Percentiles rank a stretch among this genome's conserved stretches.
Evolutionary conservation across 192 early-diverging fungal species (phyloP).

Genomic region (Coemansia sp.): DNA sequence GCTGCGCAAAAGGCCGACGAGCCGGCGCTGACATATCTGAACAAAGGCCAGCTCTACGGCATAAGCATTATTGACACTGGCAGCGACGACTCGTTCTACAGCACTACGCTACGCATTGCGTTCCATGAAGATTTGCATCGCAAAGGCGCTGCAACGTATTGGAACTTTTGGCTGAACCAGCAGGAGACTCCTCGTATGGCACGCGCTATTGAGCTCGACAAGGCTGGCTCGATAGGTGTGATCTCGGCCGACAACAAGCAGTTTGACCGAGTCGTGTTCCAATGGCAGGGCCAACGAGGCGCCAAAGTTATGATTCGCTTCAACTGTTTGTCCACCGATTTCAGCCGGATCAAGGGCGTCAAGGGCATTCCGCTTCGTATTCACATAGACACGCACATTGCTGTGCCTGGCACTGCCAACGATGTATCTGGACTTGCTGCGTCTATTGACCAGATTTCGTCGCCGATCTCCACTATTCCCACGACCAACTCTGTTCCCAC

Average conservation of each 20-base stretch:
- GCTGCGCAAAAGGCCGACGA: constrained; percentile 57
- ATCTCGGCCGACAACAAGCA: constrained; percentile 56
- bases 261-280: constrained; percentile 71
- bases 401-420: constrained; percentile 11
- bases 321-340: constrained; percentile 77
- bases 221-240: constrained; percentile 59
- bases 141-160: constrained; percentile 61
- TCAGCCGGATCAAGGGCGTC: constrained; percentile 78
- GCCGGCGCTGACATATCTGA: constrained; percentile 67
- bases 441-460: background rate
- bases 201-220: constrained; percentile 67
- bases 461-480: constrained; percentile 7
- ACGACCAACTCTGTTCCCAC: constrained; percentile 5
- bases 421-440: constrained; percentile 23
- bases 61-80: constrained; percentile 57
- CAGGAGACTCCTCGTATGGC: constrained; percentile 57
- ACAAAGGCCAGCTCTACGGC: constrained; percentile 67
- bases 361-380: constrained; percentile 72
- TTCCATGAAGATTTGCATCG: constrained; percentile 74
- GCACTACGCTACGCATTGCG: constrained; percentile 60
- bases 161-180: constrained; percentile 76
- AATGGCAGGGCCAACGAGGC: constrained; percentile 66
- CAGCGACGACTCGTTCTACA: constrained; percentile 53
- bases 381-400: constrained; percentile 42
- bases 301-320: constrained; percentile 69